Evolutionary conservation across 2,329 filamentous ascomycete genomes (phyloP), one percentile per base, ranked within the genome.

Genomic region (Cladophialophora psammophila): DNA sequence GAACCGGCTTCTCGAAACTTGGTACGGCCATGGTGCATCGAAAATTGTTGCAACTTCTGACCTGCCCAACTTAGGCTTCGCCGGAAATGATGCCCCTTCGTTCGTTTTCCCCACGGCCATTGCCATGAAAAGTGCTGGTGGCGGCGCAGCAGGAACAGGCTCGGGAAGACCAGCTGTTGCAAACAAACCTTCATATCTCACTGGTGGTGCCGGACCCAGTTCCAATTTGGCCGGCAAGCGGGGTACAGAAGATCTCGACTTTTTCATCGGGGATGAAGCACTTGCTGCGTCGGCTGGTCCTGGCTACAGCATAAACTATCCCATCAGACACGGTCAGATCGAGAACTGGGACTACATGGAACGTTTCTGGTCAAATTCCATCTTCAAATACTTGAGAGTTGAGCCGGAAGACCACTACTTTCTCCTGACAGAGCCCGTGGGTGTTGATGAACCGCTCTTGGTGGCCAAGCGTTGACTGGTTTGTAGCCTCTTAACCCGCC

Each of bases 261-360:
- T 94, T 86, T 99, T 97, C 82, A 99, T 99, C 77, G 95, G 95
- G 68, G 95, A 99, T 77, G 95, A 98, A 83, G 95, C 95, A 71
- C 86, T 98, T 73, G 85, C 91, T 69, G 94, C 94, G 54, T 85
- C 92, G 55, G 88, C 84, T 72, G 95, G 95, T 65, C 93, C 95
- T 74, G 93, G 95, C 72, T 99, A 99, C 81, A 94, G 93, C 65
- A 86, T 99, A 78, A 93, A 98, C 82, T 99, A 98, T 80, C 95
- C 95, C 65, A 98, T 99, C 75, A 90, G 95, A 72, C 95, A 99
- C 78, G 95, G 95, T 57, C 95, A 99, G 84, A 92, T 99, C 80
- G 95, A 99, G 83, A 98, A 99, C 79, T 99, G 95, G 95, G 95
- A 99, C 81, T 92, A 97, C 76, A 99, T 99, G 95, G 95, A 99